phyloP scores from a whole-genome alignment of 345 rosid species.

The Reutealis trisperma region DNA sequence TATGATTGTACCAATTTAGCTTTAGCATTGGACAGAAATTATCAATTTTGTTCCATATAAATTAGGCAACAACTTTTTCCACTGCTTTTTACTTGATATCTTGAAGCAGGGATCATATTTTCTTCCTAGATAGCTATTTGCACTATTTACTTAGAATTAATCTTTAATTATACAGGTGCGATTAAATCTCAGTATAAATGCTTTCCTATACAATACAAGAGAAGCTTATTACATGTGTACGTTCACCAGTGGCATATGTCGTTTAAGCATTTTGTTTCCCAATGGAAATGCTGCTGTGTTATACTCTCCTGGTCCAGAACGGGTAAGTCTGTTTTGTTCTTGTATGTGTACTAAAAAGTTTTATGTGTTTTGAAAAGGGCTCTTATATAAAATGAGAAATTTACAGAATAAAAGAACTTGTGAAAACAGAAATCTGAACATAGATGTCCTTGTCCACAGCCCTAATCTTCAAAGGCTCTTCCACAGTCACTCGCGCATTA shows the following conservation, averaged over 20 bases:
- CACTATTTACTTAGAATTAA: constrained; percentile 8
- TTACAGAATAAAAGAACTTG: background rate
- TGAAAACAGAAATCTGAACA: background rate
- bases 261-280: constrained; percentile 60
- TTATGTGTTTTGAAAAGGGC: background rate
- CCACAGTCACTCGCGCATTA: background rate
- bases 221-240: constrained; percentile 79
- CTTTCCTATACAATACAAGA: constrained; percentile 65
- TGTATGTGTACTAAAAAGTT: background rate
- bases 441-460: background rate
- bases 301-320: constrained; percentile 63
- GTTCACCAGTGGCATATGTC: constrained; percentile 55
- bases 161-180: constrained; percentile 57
- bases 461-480: background rate
- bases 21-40: background rate
- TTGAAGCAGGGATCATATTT: background rate
- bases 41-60: background rate
- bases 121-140: constrained; percentile 1
- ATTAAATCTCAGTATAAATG: constrained; percentile 54
- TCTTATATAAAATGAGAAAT: background rate
- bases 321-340: constrained; percentile 40
- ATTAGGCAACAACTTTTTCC: background rate
- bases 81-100: background rate
- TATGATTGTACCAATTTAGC: background rate
- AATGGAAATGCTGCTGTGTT: constrained; percentile 60